These are phyloP conservation scores for Fusarium graminum DNA, from an alignment of 2,329 filamentous ascomycete species.

Conservation along the genomic window DNA sequence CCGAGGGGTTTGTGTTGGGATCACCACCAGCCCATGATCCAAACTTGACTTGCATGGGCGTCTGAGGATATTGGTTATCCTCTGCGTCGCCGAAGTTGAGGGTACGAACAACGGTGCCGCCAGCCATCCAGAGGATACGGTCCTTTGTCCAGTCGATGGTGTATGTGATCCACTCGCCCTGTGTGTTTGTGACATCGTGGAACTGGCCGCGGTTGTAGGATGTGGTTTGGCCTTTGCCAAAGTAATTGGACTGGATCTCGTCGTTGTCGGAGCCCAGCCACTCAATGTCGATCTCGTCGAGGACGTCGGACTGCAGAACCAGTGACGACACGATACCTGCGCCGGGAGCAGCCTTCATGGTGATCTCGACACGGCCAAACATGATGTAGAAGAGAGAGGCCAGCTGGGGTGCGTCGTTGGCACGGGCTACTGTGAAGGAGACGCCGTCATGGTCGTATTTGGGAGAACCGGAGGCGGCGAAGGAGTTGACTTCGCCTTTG, in stretches of 20 bases:
- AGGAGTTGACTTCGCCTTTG: slow-evolving; percentile 81
- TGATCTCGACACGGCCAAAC: slow-evolving; percentile 92
- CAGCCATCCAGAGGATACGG: slow-evolving; percentile 89
- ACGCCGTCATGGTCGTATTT: slow-evolving; percentile 83
- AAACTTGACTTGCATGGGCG: slow-evolving; percentile 94
- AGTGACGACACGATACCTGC: slow-evolving; percentile 93
- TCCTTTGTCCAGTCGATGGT: slow-evolving; percentile 90
- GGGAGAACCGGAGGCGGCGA: slow-evolving; percentile 76
- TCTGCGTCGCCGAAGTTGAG: slow-evolving; percentile 78
- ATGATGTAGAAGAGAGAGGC: slow-evolving; percentile 97
- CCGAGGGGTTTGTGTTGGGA: slow-evolving; percentile 74
- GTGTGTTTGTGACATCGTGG: slow-evolving; percentile 76
- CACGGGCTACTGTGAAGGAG: slow-evolving; percentile 80
- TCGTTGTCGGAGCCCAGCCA: slow-evolving; percentile 84
- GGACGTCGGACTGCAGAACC: slow-evolving; percentile 88
- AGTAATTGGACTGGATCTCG: slow-evolving; percentile 97
- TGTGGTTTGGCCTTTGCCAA: slow-evolving; percentile 88
- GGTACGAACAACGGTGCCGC: slow-evolving; percentile 80
- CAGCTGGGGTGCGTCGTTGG: slow-evolving; percentile 88
- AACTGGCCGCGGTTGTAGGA: slow-evolving; percentile 90
- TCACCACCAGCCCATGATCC: slow-evolving; percentile 95
- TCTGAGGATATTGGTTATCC: slow-evolving; percentile 86
- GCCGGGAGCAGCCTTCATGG: slow-evolving; percentile 87
- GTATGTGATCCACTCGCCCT: slow-evolving; percentile 85
- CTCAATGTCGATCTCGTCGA: slow-evolving; percentile 98